Percentiles rank a stretch among this genome's conserved stretches.
phyloP scores from a whole-genome alignment of 805 yeast species.

The Geotrichum ghanense region DNA sequence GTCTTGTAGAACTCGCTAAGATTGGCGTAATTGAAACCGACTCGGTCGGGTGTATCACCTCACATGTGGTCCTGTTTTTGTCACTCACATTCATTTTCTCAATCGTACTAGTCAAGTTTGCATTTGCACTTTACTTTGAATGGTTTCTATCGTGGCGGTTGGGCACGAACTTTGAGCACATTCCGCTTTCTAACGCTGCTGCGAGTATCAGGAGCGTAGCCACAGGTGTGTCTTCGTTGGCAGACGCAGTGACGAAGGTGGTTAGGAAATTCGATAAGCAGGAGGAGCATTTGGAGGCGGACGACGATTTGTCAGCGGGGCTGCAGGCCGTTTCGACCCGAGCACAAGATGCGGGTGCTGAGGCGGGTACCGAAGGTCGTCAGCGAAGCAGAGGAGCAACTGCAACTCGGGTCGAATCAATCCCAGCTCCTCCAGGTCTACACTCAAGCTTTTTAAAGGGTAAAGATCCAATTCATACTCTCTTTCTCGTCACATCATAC shows the following conservation, averaged over 20 bases:
- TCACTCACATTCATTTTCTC: constrained; percentile 65
- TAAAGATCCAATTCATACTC: constrained; percentile 29
- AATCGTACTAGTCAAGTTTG: constrained; percentile 54
- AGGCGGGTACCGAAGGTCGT: background rate
- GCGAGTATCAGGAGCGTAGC: background rate
- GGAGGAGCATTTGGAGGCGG: background rate
- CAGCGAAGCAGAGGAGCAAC: too few species aligned
- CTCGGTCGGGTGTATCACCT: constrained; percentile 76
- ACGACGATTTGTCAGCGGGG: too few species aligned
- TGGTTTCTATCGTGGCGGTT: constrained; percentile 46
- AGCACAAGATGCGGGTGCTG: background rate
- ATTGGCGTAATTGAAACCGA: constrained; percentile 73
- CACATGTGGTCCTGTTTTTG: constrained; percentile 53
- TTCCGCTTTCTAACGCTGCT: constrained; percentile 1
- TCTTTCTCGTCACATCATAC: constrained; percentile 67
- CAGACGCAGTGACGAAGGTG: background rate
- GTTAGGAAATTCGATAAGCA: background rate
- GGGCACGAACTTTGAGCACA: constrained; percentile 1
- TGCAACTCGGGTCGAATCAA: too few species aligned
- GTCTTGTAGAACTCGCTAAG: constrained; percentile 65
- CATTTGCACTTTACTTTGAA: constrained; percentile 69
- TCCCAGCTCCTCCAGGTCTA: background rate
- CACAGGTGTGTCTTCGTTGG: background rate
- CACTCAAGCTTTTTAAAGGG: background rate
- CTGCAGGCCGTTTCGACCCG: background rate